phyloP scores from a whole-genome alignment of 1,284 basidiomycete genomes.

The Heterobasidion occidentale region DNA sequence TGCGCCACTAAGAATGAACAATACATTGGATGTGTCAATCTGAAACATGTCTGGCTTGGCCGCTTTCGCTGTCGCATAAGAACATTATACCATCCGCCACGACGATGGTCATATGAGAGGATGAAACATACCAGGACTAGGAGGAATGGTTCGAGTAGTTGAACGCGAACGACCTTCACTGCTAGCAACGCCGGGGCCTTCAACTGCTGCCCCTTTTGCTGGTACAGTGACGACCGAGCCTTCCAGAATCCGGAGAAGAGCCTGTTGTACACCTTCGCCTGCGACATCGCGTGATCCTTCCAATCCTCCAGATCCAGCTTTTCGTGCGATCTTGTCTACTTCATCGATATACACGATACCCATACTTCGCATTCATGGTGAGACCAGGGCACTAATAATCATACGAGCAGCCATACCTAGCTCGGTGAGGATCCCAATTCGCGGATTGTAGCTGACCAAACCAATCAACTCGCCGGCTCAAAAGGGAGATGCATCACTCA shows the following conservation, averaged over 20 bases:
- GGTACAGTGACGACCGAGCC: slow-evolving; percentile 81
- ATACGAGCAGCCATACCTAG: slow-evolving; percentile 37
- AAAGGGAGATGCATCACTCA: slow-evolving; percentile 21
- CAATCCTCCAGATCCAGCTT: slow-evolving; percentile 46
- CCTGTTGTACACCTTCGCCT: slow-evolving; percentile 94
- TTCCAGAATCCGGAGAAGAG: slow-evolving; percentile 89
- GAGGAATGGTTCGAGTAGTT: slow-evolving; percentile 22
- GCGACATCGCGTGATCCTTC: slow-evolving; percentile 86
- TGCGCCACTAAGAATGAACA: slow-evolving; percentile 89
- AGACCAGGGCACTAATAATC: neutral
- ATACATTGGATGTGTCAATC: slow-evolving; percentile 82
- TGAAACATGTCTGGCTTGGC: slow-evolving; percentile 63
- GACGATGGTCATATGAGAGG: no score
- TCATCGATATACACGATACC: slow-evolving; percentile 97
- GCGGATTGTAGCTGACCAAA: slow-evolving; percentile 67
- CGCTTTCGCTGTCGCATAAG: slow-evolving; percentile 15
- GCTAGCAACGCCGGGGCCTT: slow-evolving; percentile 31
- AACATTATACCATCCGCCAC: no score
- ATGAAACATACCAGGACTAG: neutral
- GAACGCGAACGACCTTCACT: slow-evolving; percentile 39
- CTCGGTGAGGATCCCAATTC: slow-evolving; percentile 79
- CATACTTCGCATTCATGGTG: slow-evolving; percentile 37
- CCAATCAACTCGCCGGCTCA: slow-evolving; percentile 1
- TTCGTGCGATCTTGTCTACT: slow-evolving; percentile 86
- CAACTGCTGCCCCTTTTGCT: slow-evolving; percentile 52